Evolutionary conservation across 1,284 basidiomycete genomes (phyloP).

Genomic region (Albatrellus sp.): DNA sequence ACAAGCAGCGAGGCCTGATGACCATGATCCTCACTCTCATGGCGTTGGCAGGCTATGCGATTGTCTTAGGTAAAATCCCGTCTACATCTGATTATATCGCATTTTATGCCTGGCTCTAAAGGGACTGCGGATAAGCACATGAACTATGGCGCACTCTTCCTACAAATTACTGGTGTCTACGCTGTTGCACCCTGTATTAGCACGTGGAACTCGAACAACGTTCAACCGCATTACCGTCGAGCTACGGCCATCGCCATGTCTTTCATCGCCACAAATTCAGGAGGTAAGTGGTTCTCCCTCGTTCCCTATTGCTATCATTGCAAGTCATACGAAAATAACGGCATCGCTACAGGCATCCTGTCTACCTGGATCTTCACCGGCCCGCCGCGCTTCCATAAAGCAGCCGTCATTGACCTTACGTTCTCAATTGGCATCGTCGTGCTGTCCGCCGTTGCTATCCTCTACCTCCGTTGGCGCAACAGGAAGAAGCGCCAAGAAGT

Average conservation of each 20-base stretch:
- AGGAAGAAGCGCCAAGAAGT: constrained; percentile 6
- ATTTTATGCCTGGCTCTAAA: not conserved
- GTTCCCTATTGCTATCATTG: not conserved
- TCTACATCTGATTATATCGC: too few species aligned
- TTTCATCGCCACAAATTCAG: not conserved
- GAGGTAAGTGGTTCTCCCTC: not conserved
- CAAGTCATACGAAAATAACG: not conserved
- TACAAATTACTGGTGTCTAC: not conserved
- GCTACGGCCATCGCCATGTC: not conserved
- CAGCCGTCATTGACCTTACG: constrained; percentile 8
- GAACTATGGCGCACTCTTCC: constrained; percentile 1
- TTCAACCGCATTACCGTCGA: not conserved
- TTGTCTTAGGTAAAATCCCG: constrained; percentile 28
- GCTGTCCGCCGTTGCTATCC: not conserved
- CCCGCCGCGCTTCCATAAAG: constrained; percentile 10
- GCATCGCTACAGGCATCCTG: constrained; percentile 18
- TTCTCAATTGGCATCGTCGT: constrained; percentile 8
- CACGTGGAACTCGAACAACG: not conserved
- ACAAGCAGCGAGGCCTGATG: constrained; percentile 27
- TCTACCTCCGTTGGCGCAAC: constrained; percentile 8
- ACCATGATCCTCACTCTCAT: constrained; percentile 24
- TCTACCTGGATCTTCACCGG: constrained; percentile 5
- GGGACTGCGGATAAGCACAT: not conserved
- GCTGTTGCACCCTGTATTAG: not conserved
- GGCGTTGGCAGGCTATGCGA: constrained; percentile 30